Evolutionary conservation across 768 basidiomycete species (phyloP).

Genomic region (Clitopilus hobsonii): DNA sequence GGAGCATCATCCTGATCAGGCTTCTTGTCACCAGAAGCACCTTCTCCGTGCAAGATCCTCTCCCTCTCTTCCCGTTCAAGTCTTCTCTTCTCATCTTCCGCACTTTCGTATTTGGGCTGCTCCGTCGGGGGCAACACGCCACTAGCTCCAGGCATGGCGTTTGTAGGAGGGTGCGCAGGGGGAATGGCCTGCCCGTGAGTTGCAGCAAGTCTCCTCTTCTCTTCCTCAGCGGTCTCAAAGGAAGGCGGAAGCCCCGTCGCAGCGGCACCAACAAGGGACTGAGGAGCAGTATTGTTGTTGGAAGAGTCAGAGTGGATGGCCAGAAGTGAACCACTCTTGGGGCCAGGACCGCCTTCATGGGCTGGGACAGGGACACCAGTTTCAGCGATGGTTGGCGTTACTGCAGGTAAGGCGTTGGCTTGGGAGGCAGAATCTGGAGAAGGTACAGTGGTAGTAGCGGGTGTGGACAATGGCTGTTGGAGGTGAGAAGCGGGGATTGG

Average conservation of each 20-base stretch:
- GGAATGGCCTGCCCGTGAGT: constrained; percentile 26
- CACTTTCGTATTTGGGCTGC: constrained; percentile 32
- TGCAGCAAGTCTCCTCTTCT: constrained; percentile 54
- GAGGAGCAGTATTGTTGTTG: constrained; percentile 24
- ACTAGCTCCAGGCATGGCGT: background rate
- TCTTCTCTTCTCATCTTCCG: constrained; percentile 62
- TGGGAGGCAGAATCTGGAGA: constrained; percentile 13
- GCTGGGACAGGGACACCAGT: constrained; percentile 70
- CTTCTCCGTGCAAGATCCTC: constrained; percentile 28
- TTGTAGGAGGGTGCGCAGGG: background rate
- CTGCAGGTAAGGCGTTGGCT: constrained; percentile 21
- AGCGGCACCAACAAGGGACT: constrained; percentile 19
- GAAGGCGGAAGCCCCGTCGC: constrained; percentile 21
- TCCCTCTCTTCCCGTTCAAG: constrained; percentile 67
- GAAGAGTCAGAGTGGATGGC: constrained; percentile 30
- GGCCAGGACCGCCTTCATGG: constrained; percentile 57
- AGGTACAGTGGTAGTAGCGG: constrained; percentile 35
- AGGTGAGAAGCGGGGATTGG: constrained; percentile 23
- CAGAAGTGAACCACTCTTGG: constrained; percentile 58
- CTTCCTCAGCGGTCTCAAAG: constrained; percentile 54
- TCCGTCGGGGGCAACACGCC: constrained; percentile 1
- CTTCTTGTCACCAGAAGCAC: constrained; percentile 10
- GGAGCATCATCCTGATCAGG: constrained; percentile 37
- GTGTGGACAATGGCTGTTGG: constrained; percentile 29
- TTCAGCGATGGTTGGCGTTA: constrained; percentile 67